Percentiles rank a stretch among this genome's conserved stretches.
Conservation (phyloP, 805 yeast genomes). For the Ogataea saltuana region DNA sequence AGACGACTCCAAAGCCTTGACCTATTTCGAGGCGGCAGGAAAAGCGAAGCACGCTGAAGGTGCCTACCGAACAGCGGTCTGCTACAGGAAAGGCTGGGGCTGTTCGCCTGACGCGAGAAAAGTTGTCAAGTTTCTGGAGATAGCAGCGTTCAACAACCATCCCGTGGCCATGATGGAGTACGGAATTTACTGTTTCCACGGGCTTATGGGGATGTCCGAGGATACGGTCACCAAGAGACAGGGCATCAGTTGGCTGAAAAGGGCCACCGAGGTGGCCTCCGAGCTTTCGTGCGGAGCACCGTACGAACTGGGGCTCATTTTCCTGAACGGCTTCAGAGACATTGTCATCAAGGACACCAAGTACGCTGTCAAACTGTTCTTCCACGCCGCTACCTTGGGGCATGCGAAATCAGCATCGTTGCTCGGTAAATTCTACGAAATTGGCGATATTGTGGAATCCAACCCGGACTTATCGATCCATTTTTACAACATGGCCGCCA, state of each 20-base stretch:
- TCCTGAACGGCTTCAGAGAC: conserved; percentile 82
- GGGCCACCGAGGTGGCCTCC: conserved; percentile 83
- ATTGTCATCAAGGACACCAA: conserved; percentile 78
- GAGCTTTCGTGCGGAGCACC: conserved; percentile 93
- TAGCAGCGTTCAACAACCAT: conserved; percentile 89
- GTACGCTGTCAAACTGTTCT: conserved; percentile 83
- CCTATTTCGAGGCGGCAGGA: conserved; percentile 83
- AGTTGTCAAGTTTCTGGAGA: conserved; percentile 77
- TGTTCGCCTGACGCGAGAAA: conserved; percentile 85
- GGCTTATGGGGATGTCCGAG: conserved; percentile 76
- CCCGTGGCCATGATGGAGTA: conserved; percentile 96
- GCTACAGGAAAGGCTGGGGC: conserved; percentile 94
- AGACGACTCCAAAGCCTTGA: conserved; percentile 75
- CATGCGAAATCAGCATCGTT: conserved; percentile 77
- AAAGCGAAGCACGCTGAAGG: conserved; percentile 92
- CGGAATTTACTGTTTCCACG: conserved; percentile 83
- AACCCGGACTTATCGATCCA: conserved; percentile 86
- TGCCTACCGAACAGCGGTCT: conserved; percentile 86
- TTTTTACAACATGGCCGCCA: conserved; percentile 88
- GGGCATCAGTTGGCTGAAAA: conserved; percentile 89
- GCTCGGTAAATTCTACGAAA: conserved; percentile 82
- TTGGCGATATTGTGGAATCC: conserved; percentile 72
- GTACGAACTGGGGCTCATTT: conserved; percentile 83
- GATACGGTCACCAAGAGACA: conserved; percentile 71
- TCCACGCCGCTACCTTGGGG: conserved; percentile 87